Conservation (phyloP, 768 basidiomycete species). For the Lactifluus hygrophoroides region DNA sequence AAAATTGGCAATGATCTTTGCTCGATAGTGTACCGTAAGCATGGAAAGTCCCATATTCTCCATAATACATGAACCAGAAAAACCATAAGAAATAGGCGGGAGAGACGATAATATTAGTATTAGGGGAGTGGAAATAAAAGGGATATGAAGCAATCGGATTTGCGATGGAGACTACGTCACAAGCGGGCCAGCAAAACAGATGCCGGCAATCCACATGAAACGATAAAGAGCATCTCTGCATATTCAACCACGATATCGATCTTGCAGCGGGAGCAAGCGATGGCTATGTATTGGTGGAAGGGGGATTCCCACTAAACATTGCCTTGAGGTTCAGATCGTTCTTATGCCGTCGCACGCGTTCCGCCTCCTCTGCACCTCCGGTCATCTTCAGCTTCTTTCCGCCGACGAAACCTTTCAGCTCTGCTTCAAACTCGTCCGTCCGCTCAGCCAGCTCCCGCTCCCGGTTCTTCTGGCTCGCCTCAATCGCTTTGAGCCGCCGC, state of each 20-base stretch:
- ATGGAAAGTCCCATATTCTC: background rate
- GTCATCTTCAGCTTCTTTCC: constrained; percentile 91
- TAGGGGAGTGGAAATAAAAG: background rate
- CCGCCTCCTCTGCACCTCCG: constrained; percentile 86
- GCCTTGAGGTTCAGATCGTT: constrained; percentile 82
- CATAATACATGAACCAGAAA: background rate
- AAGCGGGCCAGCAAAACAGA: background rate
- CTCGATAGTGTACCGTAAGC: background rate
- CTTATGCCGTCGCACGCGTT: constrained; percentile 77
- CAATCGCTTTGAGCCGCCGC: constrained; percentile 85
- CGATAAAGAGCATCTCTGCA: background rate
- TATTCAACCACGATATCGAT: background rate
- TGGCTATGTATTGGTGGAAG: background rate
- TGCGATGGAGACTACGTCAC: background rate
- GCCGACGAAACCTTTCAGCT: constrained; percentile 78
- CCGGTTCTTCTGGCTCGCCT: constrained; percentile 72
- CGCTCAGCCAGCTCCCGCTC: constrained; percentile 64
- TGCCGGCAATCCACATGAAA: background rate
- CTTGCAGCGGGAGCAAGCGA: background rate
- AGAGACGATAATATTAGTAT: too few relatives aligned
- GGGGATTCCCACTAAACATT: constrained; percentile 54
- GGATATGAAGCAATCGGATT: constrained; percentile 3
- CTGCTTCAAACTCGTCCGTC: constrained; percentile 78
- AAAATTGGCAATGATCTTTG: too few relatives aligned
- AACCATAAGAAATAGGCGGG: background rate